phyloP scores from a whole-genome alignment of 352 stramenopile species.

The Phytophthora sp. region DNA sequence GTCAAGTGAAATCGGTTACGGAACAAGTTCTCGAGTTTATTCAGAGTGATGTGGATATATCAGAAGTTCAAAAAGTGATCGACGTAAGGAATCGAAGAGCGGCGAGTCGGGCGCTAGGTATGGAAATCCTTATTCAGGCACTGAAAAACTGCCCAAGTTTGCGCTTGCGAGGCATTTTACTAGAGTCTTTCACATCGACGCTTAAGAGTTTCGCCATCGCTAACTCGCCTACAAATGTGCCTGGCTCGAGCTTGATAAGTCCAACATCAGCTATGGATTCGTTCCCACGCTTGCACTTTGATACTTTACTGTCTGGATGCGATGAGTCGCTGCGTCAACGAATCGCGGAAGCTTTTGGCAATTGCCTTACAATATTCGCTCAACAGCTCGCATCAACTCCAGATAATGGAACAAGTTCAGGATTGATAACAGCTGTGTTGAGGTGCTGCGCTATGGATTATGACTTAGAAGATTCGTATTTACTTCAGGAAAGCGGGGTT shows the following conservation, averaged over 20 bases:
- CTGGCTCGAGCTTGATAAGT: slow-evolving; percentile 1
- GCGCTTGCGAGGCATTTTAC: slow-evolving; percentile 44
- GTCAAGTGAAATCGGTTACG: slow-evolving; percentile 70
- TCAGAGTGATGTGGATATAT: slow-evolving; percentile 78
- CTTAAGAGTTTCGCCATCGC: slow-evolving; percentile 49
- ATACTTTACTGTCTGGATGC: slow-evolving; percentile 58
- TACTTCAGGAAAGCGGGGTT: slow-evolving; percentile 71
- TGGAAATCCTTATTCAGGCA: slow-evolving; percentile 51
- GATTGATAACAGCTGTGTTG: slow-evolving; percentile 53
- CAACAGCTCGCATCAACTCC: slow-evolving; percentile 32
- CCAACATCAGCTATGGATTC: slow-evolving; percentile 17
- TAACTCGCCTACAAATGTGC: slow-evolving; percentile 37
- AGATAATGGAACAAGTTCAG: slow-evolving; percentile 29
- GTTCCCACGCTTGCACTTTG: slow-evolving; percentile 60
- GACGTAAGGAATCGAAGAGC: slow-evolving; percentile 55
- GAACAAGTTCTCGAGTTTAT: slow-evolving; percentile 88
- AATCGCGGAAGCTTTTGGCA: slow-evolving; percentile 58
- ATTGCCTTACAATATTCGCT: slow-evolving; percentile 47
- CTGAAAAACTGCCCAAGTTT: slow-evolving; percentile 35
- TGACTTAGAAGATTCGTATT: slow-evolving; percentile 74
- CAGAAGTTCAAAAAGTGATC: slow-evolving; percentile 58
- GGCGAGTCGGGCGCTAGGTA: slow-evolving; percentile 44
- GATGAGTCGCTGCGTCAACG: slow-evolving; percentile 47
- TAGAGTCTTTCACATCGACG: slow-evolving; percentile 54
- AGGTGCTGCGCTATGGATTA: slow-evolving; percentile 74